Evolutionary conservation across 495 filamentous ascomycete genomes (phyloP).

Genomic region (Penicillium canescens): DNA sequence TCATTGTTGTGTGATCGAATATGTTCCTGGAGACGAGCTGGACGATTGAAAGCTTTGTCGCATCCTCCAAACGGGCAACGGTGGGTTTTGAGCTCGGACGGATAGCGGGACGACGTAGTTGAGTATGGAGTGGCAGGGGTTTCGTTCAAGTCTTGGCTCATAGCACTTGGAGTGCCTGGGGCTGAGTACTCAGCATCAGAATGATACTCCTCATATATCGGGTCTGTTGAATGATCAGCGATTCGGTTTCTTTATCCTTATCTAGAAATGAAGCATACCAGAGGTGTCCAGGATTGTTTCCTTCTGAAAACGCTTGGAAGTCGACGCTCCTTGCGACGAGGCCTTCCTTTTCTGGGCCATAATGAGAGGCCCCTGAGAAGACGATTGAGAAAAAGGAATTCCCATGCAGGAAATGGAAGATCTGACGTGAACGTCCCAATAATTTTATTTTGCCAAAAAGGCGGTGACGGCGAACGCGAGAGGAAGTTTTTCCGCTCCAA

Average conservation of each 20-base stretch:
- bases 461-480: slow-evolving; percentile 7
- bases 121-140: slow-evolving; percentile 55
- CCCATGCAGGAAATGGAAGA: slow-evolving; percentile 2
- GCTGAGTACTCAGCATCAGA: slow-evolving; percentile 39
- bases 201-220: slow-evolving; percentile 43
- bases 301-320: slow-evolving; percentile 5
- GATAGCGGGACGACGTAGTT: slow-evolving; percentile 55
- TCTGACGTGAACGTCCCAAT: not conserved
- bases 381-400: not conserved
- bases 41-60: slow-evolving; percentile 82
- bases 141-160: slow-evolving; percentile 40
- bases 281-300: slow-evolving; percentile 23
- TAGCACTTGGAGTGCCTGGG: slow-evolving; percentile 27
- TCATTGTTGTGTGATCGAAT: slow-evolving; percentile 78
- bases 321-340: not conserved
- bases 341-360: slow-evolving; percentile 37
- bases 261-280: slow-evolving; percentile 23
- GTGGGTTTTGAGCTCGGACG: slow-evolving; percentile 73
- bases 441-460: slow-evolving; percentile 9
- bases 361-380: not conserved
- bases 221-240: slow-evolving; percentile 26
- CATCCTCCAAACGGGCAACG: slow-evolving; percentile 70
- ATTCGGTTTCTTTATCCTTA: slow-evolving; percentile 5
- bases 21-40: slow-evolving; percentile 76
- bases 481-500: slow-evolving; percentile 14